phyloP scores from a whole-genome alignment of 2,329 filamentous ascomycete genomes.

The Plectosphaerella sp. region DNA sequence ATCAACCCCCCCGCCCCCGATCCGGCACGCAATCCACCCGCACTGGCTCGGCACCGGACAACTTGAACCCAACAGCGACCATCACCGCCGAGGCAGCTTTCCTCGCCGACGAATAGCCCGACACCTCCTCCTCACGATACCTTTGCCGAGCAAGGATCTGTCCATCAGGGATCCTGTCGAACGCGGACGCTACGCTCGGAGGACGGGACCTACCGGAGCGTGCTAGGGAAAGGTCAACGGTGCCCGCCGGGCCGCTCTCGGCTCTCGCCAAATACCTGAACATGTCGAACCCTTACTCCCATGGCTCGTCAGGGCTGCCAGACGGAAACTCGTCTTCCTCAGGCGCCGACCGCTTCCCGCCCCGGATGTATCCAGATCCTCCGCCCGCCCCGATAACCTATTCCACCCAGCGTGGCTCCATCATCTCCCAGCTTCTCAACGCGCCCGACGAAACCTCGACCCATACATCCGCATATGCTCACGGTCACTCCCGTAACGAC shows the following conservation, averaged over 20 bases:
- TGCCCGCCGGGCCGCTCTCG: constrained; percentile 6
- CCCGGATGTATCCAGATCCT: background rate
- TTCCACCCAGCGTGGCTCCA: constrained; percentile 18
- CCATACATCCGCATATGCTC: too few relatives aligned
- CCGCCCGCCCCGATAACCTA: constrained; percentile 21
- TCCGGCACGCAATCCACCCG: too few relatives aligned
- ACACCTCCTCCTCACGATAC: background rate
- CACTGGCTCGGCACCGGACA: too few relatives aligned
- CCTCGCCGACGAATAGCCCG: background rate
- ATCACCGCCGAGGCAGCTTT: background rate
- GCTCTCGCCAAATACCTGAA: constrained; percentile 13
- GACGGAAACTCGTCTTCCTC: constrained; percentile 36
- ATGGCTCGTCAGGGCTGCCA: constrained; percentile 25
- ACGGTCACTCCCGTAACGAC: too few relatives aligned
- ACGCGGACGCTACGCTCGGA: constrained; percentile 8
- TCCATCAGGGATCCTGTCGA: background rate
- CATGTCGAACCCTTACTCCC: constrained; percentile 40
- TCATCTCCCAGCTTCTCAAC: constrained; percentile 53
- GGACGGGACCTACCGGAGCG: constrained; percentile 7
- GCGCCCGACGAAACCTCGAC: constrained; percentile 27
- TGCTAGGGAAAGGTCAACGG: constrained; percentile 5
- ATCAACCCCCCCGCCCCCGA: too few relatives aligned
- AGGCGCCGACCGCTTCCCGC: constrained; percentile 17
- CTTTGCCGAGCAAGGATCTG: background rate
- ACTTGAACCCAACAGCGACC: background rate